Evolutionary conservation across 2,329 filamentous ascomycete species (phyloP), one percentile per base, ranked within the genome.

Genomic region (Diaporthe ampelina): DNA sequence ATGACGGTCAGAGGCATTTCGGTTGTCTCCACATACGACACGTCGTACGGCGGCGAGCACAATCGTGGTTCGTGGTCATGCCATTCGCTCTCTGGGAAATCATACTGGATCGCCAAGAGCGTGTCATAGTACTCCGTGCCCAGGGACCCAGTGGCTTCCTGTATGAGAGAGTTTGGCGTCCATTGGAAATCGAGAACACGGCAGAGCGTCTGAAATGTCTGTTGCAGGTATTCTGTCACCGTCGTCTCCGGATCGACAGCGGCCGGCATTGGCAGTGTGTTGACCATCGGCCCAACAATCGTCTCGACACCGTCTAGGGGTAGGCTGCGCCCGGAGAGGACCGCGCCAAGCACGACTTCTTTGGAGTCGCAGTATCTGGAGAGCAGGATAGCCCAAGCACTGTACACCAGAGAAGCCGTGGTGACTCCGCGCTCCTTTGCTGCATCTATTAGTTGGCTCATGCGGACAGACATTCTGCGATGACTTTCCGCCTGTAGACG

Each of bases 371-470:
- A 50, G n/a, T 52, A 67, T 37, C 43, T 67, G 17, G 63, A 67
- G 5, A 67, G 63, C 5, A 52, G 4, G 3, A 67, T 50, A 0
- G 45, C 63, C 63, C 63, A 67, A 7, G 45, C 45, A 52, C 43
- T 52, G 11, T 67, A 50, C 13, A 67, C 43, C 8, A 67, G n/a
- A 13, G 63, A 1, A 19, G 63, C 63, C 1, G 63, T 67, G 2
- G 63, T 67, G 3, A 67, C 63, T n/a, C 63, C 63, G 7, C 43
- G 63, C 63, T 67, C 63, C 35, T 67, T 50, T 3, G 63, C 63
- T 1, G 58, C 58, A 7, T 45, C 40, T 8, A 63, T 45, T 15
- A 63, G 15, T 29, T 21, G n/a, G 24, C 37, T 45, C 58, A 63
- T 63, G 1, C 8, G 37, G 8, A 63, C 37, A 21, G 37, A 45